Percentiles rank a stretch among this genome's conserved stretches.
Evolutionary conservation across 2,329 filamentous ascomycete species (phyloP).

Genomic region (Hymenoscyphus albidus): DNA sequence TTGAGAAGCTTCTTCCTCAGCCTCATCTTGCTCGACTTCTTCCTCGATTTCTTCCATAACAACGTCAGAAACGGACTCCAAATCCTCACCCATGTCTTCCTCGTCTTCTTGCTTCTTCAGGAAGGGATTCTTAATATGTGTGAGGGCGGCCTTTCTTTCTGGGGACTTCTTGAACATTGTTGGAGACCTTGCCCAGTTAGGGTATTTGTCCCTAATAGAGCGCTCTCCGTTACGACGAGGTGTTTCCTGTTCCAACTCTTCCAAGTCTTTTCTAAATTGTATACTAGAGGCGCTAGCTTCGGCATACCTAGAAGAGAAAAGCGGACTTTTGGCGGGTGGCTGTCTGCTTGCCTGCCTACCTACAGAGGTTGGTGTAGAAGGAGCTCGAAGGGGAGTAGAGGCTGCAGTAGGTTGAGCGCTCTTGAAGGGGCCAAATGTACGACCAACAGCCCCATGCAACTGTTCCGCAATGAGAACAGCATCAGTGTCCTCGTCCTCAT

Average conservation of each 20-base stretch:
- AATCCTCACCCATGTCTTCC: slow-evolving; percentile 1
- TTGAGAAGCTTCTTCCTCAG: slow-evolving; percentile 12
- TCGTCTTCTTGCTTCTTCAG: not conserved
- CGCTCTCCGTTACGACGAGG: not conserved
- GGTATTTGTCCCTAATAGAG: not conserved
- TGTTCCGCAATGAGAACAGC: slow-evolving; percentile 17
- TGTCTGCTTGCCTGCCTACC: not conserved
- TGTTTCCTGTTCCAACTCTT: not conserved
- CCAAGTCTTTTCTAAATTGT: not conserved
- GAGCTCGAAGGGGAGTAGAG: not conserved
- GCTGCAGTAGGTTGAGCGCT: not conserved
- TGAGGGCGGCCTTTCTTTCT: not conserved
- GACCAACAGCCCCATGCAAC: slow-evolving; percentile 8
- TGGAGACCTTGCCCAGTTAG: not conserved
- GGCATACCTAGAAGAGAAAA: not conserved
- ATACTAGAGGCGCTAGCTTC: not conserved
- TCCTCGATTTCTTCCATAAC: not conserved
- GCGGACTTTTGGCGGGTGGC: not conserved
- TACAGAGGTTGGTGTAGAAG: not conserved
- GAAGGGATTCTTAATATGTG: not conserved
- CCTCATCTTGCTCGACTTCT: slow-evolving; percentile 12
- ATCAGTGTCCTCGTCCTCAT: slow-evolving; percentile 20
- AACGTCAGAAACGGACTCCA: not conserved
- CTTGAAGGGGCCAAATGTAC: not conserved
- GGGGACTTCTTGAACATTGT: not conserved